Conservation (phyloP, 768 basidiomycete genomes). For the Crepidotus variabilis region DNA sequence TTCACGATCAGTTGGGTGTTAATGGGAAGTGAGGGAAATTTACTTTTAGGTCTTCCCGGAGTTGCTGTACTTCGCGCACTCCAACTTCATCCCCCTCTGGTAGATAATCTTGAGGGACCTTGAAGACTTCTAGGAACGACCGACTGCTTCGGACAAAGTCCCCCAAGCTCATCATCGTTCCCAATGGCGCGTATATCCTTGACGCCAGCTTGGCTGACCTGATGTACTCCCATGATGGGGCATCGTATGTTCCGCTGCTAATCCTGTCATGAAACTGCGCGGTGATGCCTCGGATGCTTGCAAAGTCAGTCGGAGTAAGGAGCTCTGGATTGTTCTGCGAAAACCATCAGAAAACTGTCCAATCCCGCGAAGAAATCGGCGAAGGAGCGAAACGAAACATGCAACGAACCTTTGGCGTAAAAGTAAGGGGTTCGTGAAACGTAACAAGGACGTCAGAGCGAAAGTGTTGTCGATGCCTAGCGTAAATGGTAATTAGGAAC, state of each 20-base stretch:
- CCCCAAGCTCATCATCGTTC: constrained; percentile 80
- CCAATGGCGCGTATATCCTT: constrained; percentile 83
- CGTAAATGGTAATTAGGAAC: constrained; percentile 4
- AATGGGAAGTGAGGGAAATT: background rate
- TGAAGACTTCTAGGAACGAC: constrained; percentile 76
- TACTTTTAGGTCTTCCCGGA: constrained; percentile 63
- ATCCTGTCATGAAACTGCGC: constrained; percentile 63
- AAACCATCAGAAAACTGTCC: background rate
- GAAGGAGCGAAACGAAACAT: background rate
- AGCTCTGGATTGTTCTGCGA: constrained; percentile 67
- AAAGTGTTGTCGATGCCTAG: constrained; percentile 81
- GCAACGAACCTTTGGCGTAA: constrained; percentile 52
- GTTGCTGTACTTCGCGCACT: constrained; percentile 23
- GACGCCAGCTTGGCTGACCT: constrained; percentile 74
- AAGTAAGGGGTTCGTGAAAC: constrained; percentile 67
- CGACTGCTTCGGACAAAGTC: constrained; percentile 77
- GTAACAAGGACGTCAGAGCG: constrained; percentile 85
- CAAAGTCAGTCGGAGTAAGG: constrained; percentile 60
- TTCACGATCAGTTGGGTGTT: background rate
- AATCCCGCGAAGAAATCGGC: background rate
- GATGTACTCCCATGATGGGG: constrained; percentile 80
- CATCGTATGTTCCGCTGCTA: constrained; percentile 73
- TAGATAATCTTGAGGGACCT: constrained; percentile 29
- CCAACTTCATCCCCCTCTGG: constrained; percentile 18
- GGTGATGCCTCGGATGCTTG: constrained; percentile 57